Percentiles rank a stretch among this genome's conserved stretches.
phyloP scores from a whole-genome alignment of 805 yeast genomes.

The Monosporozyma siamensis region DNA sequence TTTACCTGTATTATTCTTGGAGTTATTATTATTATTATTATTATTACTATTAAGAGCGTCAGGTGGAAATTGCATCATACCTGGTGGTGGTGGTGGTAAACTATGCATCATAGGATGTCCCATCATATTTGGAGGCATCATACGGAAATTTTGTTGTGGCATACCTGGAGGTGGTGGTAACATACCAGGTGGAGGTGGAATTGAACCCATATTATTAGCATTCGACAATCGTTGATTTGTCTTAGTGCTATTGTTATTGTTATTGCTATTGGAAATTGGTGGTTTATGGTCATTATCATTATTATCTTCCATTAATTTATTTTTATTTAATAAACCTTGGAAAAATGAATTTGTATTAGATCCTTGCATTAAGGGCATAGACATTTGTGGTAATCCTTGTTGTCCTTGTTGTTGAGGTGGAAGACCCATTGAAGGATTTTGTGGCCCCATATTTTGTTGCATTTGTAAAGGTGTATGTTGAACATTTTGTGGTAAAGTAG shows the following conservation, averaged over 20 bases:
- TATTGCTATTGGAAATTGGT: background rate
- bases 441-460: background rate
- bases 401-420: constrained; percentile 2
- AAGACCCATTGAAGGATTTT: background rate
- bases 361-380: constrained; percentile 10
- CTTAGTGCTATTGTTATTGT: background rate
- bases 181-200: constrained; percentile 8
- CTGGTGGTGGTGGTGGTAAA: constrained; percentile 11
- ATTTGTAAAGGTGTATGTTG: constrained; percentile 1
- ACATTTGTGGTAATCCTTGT: constrained; percentile 3
- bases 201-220: background rate
- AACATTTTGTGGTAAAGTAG: constrained; percentile 1
- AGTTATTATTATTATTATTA: background rate
- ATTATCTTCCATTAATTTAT: constrained; percentile 10
- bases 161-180: constrained; percentile 5
- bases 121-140: constrained; percentile 12
- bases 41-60: constrained; percentile 9
- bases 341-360: constrained; percentile 23
- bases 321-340: constrained; percentile 25
- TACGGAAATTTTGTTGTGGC: constrained; percentile 5
- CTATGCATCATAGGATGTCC: constrained; percentile 4
- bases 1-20: constrained; percentile 3
- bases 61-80: constrained; percentile 17
- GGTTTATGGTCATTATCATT: background rate
- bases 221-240: background rate